phyloP scores from a whole-genome alignment of 2,329 filamentous ascomycete species.

The Epichloe glyceriae region DNA sequence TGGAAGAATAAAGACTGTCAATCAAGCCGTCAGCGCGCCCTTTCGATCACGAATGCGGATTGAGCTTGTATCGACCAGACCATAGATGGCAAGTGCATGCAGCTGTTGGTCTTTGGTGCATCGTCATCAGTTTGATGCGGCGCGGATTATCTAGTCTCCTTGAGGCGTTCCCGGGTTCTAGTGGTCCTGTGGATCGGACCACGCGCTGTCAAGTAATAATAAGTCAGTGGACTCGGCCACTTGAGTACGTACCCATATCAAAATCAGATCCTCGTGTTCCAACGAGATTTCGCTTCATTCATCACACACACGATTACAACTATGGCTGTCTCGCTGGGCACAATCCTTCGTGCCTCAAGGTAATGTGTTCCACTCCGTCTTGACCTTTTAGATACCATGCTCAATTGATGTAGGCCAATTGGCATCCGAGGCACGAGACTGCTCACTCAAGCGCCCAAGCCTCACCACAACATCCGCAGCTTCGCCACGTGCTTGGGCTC shows the following conservation, averaged over 20 bases:
- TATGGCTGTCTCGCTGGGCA: not conserved
- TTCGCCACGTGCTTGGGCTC: constrained; percentile 8
- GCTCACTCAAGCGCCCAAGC: not conserved
- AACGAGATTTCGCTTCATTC: no score
- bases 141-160: constrained; percentile 7
- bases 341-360: constrained; percentile 1
- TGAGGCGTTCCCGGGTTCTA: not conserved
- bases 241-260: not conserved
- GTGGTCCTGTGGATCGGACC: no score
- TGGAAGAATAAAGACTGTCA: not conserved
- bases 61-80: not conserved
- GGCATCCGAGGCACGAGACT: constrained; percentile 4
- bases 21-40: not conserved
- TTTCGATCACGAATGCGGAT: not conserved
- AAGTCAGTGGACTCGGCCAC: no score
- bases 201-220: no score
- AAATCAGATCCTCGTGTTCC: no score
- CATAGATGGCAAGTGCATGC: no score
- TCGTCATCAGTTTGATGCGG: constrained; percentile 5
- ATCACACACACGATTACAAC: not conserved
- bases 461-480: not conserved
- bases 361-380: not conserved
- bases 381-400: not conserved
- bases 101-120: not conserved
- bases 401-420: not conserved